phyloP scores from a whole-genome alignment of 257 asterid genomes.

The Jaltomata sinuosa region DNA sequence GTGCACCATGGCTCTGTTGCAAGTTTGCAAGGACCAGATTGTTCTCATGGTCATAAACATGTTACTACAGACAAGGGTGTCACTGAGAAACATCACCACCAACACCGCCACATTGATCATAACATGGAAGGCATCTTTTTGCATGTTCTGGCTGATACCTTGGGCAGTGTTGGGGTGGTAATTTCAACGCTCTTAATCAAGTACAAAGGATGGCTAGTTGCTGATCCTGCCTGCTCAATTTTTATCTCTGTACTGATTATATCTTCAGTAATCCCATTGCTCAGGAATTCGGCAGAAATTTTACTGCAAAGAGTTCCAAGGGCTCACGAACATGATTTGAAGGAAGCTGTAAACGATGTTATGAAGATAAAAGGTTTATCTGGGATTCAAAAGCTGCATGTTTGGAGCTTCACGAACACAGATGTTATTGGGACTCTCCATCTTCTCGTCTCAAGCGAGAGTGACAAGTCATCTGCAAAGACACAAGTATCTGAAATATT shows the following conservation, averaged over 20 bases:
- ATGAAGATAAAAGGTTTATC: constrained; percentile 57
- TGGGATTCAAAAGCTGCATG: constrained; percentile 64
- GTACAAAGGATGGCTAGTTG: constrained; percentile 93
- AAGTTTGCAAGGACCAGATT: not conserved
- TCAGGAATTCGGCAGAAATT: constrained; percentile 82
- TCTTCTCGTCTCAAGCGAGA: constrained; percentile 56
- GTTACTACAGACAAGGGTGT: constrained; percentile 15
- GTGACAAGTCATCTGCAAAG: constrained; percentile 39
- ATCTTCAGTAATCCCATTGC: constrained; percentile 81
- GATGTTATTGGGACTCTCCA: constrained; percentile 83
- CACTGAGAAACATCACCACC: constrained; percentile 27
- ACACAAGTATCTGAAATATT: constrained; percentile 38
- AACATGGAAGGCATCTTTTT: constrained; percentile 98
- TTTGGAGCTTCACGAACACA: constrained; percentile 82
- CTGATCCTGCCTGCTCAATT: constrained; percentile 96
- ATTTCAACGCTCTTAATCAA: constrained; percentile 76
- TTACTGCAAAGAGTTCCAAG: constrained; percentile 91
- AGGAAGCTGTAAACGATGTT: constrained; percentile 43
- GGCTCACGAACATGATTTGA: constrained; percentile 51
- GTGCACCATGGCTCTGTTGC: not conserved
- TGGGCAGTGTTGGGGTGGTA: constrained; percentile 97
- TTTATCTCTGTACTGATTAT: constrained; percentile 76
- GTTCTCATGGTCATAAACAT: constrained; percentile 10
- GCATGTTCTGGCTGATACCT: constrained; percentile 92
- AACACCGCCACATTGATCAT: constrained; percentile 89